Conservation (phyloP, 805 yeast genomes). For the Saccharomycopsis olivae region DNA sequence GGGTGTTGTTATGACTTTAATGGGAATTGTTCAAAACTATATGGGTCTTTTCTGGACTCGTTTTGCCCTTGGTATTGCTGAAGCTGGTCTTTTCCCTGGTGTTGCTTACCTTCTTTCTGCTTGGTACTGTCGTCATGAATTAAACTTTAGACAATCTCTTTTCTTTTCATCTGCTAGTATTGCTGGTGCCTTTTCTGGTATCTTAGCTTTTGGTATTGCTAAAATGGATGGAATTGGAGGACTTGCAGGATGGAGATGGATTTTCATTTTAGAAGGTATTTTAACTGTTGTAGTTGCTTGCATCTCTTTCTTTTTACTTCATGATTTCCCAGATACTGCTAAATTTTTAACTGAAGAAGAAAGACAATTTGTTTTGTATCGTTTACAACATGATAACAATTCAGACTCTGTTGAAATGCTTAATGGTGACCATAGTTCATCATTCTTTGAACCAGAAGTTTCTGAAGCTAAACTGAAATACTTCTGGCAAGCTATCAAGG, state of each 20-base stretch:
- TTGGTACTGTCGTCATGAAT: slow-evolving; percentile 30
- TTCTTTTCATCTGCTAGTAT: slow-evolving; percentile 29
- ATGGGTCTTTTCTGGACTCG: slow-evolving; percentile 36
- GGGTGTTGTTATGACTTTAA: slow-evolving; percentile 40
- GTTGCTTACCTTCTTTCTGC: slow-evolving; percentile 29
- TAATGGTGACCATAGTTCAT: slow-evolving; percentile 11
- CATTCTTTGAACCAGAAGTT: slow-evolving; percentile 15
- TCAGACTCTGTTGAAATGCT: slow-evolving; percentile 6
- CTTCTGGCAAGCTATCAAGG: slow-evolving; percentile 20
- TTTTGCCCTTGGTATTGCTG: slow-evolving; percentile 33
- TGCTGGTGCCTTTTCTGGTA: slow-evolving; percentile 32
- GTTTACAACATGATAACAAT: slow-evolving; percentile 15
- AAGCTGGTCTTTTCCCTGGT: slow-evolving; percentile 35
- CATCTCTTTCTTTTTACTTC: slow-evolving; percentile 26
- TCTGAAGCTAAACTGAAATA: slow-evolving; percentile 11
- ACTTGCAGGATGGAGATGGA: slow-evolving; percentile 34
- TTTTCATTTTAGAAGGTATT: slow-evolving; percentile 34
- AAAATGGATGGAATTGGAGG: slow-evolving; percentile 26
- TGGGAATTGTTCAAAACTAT: slow-evolving; percentile 35
- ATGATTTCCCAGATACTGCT: slow-evolving; percentile 34
- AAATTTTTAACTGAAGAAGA: slow-evolving; percentile 34
- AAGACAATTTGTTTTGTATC: slow-evolving; percentile 18
- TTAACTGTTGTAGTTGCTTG: slow-evolving; percentile 33
- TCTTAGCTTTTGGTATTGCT: slow-evolving; percentile 32
- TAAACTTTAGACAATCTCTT: slow-evolving; percentile 29